A percentile compares a stretch with the other conserved stretches of the same genome.
These are phyloP conservation scores for Syzygium oleosum DNA, from an alignment of 345 rosid genomes.

Conservation along the genomic window DNA sequence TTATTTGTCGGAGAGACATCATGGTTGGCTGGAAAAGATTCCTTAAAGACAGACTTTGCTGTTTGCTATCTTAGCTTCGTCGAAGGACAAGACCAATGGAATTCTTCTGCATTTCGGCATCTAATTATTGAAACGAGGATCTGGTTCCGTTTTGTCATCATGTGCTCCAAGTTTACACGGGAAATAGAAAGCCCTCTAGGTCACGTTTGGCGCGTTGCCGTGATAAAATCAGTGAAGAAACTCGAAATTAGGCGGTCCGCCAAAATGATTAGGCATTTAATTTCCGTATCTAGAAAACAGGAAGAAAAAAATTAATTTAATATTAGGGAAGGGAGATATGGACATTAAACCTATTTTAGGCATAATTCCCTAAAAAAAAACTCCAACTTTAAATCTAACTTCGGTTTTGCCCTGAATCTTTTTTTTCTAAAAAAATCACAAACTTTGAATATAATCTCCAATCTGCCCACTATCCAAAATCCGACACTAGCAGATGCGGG, in stretches of 20 bases:
- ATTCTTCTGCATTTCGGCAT: neutral
- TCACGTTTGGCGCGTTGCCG: neutral
- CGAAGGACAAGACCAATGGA: neutral
- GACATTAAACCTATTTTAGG: neutral
- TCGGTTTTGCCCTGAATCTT: accelerated
- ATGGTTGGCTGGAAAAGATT: neutral
- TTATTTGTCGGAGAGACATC: neutral
- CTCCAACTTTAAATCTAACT: neutral
- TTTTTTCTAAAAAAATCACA: accelerated
- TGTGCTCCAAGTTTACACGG: neutral
- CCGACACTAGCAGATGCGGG: neutral
- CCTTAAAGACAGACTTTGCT: neutral
- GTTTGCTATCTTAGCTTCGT: neutral
- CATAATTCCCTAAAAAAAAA: neutral
- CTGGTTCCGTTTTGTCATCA: neutral
- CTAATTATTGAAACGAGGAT: neutral
- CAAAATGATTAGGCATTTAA: neutral
- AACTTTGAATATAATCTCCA: neutral
- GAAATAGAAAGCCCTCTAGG: neutral
- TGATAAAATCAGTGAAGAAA: neutral
- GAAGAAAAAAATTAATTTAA: neutral
- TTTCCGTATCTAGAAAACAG: neutral
- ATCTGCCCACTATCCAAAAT: neutral
- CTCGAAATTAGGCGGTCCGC: neutral
- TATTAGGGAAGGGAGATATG: neutral